Evolutionary conservation across 2,329 filamentous ascomycete genomes (phyloP).

Genomic region (Fusarium praegraminearum): DNA sequence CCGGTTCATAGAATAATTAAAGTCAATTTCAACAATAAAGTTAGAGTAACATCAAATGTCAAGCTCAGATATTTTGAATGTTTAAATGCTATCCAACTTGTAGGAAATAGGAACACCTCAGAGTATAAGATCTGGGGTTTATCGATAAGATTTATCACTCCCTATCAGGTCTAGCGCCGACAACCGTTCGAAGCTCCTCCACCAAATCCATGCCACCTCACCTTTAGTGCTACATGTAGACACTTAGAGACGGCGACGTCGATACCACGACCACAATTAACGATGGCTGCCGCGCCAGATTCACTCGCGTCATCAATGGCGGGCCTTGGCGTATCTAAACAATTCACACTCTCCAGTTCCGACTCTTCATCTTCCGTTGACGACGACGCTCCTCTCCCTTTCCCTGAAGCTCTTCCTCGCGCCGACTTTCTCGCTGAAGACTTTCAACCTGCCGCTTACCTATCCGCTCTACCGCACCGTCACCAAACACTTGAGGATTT

Average conservation of each 20-base stretch:
- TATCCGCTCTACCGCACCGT: slow-evolving; percentile 82
- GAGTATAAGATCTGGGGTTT: background rate
- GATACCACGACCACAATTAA: slow-evolving; percentile 1
- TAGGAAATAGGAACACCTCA: background rate
- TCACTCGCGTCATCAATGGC: slow-evolving; percentile 48
- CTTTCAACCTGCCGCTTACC: slow-evolving; percentile 85
- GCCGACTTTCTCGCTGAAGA: slow-evolving; percentile 80
- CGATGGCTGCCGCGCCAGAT: slow-evolving; percentile 45
- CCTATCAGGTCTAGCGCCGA: slow-evolving; percentile 26
- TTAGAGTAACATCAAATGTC: background rate
- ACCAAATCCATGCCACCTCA: slow-evolving; percentile 41
- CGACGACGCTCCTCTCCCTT: slow-evolving; percentile 82
- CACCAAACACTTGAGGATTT: slow-evolving; percentile 98
- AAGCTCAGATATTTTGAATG: background rate
- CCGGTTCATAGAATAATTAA: background rate
- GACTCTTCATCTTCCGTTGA: slow-evolving; percentile 55
- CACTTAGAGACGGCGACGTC: slow-evolving; percentile 21
- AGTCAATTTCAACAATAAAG: background rate
- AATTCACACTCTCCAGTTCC: slow-evolving; percentile 59
- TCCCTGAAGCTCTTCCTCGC: slow-evolving; percentile 86
- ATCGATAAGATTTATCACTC: slow-evolving; percentile 33
- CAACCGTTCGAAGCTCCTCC: slow-evolving; percentile 20
- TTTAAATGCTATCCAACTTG: background rate
- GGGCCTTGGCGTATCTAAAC: slow-evolving; percentile 43
- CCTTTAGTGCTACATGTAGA: slow-evolving; percentile 33